phyloP scores from a whole-genome alignment of 2,329 filamentous ascomycete species.

The Malbranchea zuffiana region DNA sequence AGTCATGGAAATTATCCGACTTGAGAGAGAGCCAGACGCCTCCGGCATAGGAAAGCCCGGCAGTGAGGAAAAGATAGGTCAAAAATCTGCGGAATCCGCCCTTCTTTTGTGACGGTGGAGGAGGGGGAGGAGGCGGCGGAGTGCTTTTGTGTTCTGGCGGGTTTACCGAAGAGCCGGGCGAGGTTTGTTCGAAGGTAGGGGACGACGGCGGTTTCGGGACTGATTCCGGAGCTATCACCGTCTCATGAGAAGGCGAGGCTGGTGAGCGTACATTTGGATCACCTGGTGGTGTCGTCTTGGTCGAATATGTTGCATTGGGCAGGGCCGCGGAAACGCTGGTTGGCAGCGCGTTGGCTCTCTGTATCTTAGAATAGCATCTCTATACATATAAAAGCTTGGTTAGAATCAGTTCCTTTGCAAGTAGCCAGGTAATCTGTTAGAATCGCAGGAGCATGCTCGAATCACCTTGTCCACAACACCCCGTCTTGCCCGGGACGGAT shows the following conservation, averaged over 20 bases:
- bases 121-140: conserved; percentile 31
- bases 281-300: conserved; percentile 11
- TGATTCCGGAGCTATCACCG: conserved; percentile 41
- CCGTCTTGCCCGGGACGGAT: conserved; percentile 14
- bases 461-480: conserved; percentile 32
- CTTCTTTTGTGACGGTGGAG: conserved; percentile 49
- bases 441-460: not conserved
- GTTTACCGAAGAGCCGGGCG: conserved; percentile 26
- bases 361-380: conserved; percentile 27
- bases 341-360: conserved; percentile 1
- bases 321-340: not conserved
- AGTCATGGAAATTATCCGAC: conserved; percentile 97
- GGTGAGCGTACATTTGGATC: conserved; percentile 22
- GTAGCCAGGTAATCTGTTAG: too few relatives aligned
- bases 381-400: not conserved
- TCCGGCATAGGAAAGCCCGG: conserved; percentile 68
- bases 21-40: conserved; percentile 87
- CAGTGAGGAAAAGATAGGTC: conserved; percentile 63
- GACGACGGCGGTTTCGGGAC: conserved; percentile 39
- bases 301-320: conserved; percentile 18
- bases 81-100: conserved; percentile 68
- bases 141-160: conserved; percentile 21
- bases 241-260: conserved; percentile 34
- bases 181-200: conserved; percentile 26
- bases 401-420: not conserved